These are phyloP conservation scores for Neurospora pannonica DNA, from an alignment of 495 filamentous ascomycete species.

Conservation along the genomic window DNA sequence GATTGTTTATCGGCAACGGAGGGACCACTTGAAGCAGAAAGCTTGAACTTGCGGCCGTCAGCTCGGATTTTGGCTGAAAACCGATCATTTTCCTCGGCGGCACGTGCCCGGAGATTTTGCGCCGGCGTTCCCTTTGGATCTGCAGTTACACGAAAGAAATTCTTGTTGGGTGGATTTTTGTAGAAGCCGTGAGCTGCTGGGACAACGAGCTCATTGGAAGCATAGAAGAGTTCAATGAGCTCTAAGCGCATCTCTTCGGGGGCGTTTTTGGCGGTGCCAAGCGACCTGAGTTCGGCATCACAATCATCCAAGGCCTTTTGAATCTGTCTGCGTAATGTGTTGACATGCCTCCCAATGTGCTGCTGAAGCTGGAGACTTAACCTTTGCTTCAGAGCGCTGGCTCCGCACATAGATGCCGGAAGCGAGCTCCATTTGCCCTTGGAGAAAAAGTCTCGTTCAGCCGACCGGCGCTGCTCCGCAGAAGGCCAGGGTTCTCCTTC, in stretches of 20 bases:
- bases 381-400: slow-evolving; percentile 24
- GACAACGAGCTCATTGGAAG: slow-evolving; percentile 29
- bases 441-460: slow-evolving; percentile 26
- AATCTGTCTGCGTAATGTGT: slow-evolving; percentile 24
- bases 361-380: slow-evolving; percentile 30
- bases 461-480: slow-evolving; percentile 16
- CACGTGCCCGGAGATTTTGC: slow-evolving; percentile 31
- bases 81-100: slow-evolving; percentile 32
- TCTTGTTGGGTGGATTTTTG: slow-evolving; percentile 30
- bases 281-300: slow-evolving; percentile 26
- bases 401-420: slow-evolving; percentile 22
- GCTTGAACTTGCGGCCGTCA: slow-evolving; percentile 29
- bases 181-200: slow-evolving; percentile 32
- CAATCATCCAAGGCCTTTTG: slow-evolving; percentile 29
- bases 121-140: slow-evolving; percentile 29
- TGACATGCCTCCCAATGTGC: slow-evolving; percentile 30
- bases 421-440: slow-evolving; percentile 34
- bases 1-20: not conserved
- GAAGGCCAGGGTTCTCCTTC: slow-evolving; percentile 22
- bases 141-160: slow-evolving; percentile 29
- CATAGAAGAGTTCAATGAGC: slow-evolving; percentile 28
- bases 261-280: slow-evolving; percentile 28
- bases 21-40: slow-evolving; percentile 2
- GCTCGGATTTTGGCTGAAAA: slow-evolving; percentile 24
- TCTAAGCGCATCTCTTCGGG: slow-evolving; percentile 31